Percentiles rank a stretch among this genome's conserved stretches.
These are phyloP conservation scores for Verticillium dahliae DNA, from an alignment of 2,329 filamentous ascomycete species.

Conservation along the genomic window DNA sequence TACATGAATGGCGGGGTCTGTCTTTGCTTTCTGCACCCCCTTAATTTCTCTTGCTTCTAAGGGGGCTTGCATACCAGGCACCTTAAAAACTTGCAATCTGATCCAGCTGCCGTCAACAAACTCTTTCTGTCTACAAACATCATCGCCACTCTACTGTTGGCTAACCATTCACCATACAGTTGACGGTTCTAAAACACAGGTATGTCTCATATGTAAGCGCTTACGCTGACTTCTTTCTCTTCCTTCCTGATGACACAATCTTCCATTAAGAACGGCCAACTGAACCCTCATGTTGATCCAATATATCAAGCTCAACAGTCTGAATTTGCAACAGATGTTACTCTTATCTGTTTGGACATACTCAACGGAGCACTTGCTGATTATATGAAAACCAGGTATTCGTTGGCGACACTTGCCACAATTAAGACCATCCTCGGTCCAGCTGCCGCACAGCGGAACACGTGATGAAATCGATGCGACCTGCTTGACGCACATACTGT, in stretches of 20 bases:
- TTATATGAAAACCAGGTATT: too few relatives aligned
- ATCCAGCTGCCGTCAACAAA: not conserved
- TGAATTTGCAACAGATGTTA: not conserved
- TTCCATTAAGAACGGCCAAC: conserved; percentile 14
- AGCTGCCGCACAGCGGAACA: too few relatives aligned
- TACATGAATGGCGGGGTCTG: not conserved
- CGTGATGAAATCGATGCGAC: too few relatives aligned
- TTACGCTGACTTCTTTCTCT: not conserved
- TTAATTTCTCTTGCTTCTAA: not conserved
- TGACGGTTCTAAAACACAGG: not conserved
- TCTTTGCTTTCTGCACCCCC: conserved; percentile 2
- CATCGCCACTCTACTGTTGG: not conserved
- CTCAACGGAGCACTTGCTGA: not conserved
- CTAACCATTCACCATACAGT: too few relatives aligned
- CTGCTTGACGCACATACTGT: too few relatives aligned
- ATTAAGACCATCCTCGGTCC: too few relatives aligned
- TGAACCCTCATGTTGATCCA: conserved; percentile 11
- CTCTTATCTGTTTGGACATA: not conserved
- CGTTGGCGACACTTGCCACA: not conserved
- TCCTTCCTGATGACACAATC: conserved; percentile 6
- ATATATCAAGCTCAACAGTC: conserved; percentile 13
- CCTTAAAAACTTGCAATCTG: not conserved
- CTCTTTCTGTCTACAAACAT: not conserved
- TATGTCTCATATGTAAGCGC: not conserved
- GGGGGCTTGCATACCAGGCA: not conserved